A percentile compares a stretch with the other conserved stretches of the same genome.
Conservation (phyloP, 805 yeast genomes). For the Saccharomycopsis fermentans region DNA sequence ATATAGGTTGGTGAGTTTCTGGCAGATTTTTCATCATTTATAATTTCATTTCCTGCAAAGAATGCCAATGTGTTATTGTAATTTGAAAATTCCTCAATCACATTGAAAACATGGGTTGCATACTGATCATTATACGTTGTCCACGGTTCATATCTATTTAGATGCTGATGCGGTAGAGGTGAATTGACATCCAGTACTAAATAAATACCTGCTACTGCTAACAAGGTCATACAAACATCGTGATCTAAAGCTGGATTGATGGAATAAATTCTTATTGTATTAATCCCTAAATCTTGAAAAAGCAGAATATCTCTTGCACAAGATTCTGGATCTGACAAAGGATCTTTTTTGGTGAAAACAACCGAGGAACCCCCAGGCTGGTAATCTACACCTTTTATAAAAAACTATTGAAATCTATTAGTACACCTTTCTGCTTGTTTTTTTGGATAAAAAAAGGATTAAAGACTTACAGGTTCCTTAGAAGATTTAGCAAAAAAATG, state of each 20-base stretch:
- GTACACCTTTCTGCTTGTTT: not conserved
- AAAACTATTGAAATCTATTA: slow-evolving; percentile 32
- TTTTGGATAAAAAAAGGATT: not conserved
- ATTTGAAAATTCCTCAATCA: slow-evolving; percentile 69
- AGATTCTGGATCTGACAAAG: slow-evolving; percentile 56
- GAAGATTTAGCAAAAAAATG: slow-evolving; percentile 72
- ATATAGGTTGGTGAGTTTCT: slow-evolving; percentile 58
- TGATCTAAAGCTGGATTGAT: slow-evolving; percentile 75
- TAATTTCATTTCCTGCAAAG: slow-evolving; percentile 86
- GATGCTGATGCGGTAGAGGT: slow-evolving; percentile 64
- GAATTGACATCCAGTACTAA: slow-evolving; percentile 86
- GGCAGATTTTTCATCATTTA: slow-evolving; percentile 70
- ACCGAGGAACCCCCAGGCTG: slow-evolving; percentile 95
- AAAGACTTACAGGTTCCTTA: slow-evolving; percentile 48
- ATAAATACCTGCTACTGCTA: slow-evolving; percentile 90
- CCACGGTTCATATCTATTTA: slow-evolving; percentile 93
- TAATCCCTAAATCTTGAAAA: slow-evolving; percentile 77
- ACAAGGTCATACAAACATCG: slow-evolving; percentile 81
- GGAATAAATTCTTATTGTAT: slow-evolving; percentile 82
- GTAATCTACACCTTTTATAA: slow-evolving; percentile 81
- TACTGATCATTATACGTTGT: slow-evolving; percentile 65
- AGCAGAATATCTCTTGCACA: slow-evolving; percentile 78
- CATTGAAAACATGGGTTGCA: slow-evolving; percentile 63
- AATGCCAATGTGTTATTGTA: slow-evolving; percentile 86
- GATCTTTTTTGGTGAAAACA: slow-evolving; percentile 48